Evolutionary conservation across 2,329 filamentous ascomycete genomes (phyloP).

Genomic region (Sporothrix sp.): DNA sequence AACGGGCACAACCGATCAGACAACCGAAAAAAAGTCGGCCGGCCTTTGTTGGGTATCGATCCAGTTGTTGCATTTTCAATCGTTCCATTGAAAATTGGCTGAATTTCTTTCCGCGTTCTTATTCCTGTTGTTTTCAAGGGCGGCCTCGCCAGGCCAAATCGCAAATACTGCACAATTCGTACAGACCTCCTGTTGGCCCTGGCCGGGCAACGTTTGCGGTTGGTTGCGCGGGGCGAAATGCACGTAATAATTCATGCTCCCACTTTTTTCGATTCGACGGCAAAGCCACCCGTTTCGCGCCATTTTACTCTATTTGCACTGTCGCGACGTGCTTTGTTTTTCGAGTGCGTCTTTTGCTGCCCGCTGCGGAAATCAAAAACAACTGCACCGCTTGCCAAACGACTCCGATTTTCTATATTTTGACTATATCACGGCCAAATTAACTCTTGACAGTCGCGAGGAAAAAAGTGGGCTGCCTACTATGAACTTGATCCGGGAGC

Average conservation of each 20-base stretch:
- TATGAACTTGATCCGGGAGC: conserved; percentile 13
- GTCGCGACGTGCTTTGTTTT: neutral
- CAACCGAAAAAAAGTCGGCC: neutral
- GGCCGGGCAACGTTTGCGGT: neutral
- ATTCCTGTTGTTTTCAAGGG: neutral
- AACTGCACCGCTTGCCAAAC: no score
- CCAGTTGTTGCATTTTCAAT: neutral
- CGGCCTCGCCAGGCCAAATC: neutral
- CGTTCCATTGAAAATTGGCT: neutral
- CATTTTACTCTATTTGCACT: neutral
- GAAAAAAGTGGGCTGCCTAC: conserved; percentile 3
- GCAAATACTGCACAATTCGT: no score
- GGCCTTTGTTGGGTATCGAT: neutral
- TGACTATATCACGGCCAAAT: neutral
- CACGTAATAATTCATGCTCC: no score
- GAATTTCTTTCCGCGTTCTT: neutral
- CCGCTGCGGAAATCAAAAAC: no score
- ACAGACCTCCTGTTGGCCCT: neutral
- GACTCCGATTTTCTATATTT: neutral
- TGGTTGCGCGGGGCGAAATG: neutral
- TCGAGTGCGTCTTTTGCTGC: neutral
- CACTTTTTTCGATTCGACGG: neutral
- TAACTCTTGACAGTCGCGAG: neutral
- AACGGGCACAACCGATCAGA: neutral
- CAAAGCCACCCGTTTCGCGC: neutral